Evolutionary conservation across 1,284 basidiomycete species (phyloP).

Genomic region (Leccinum laetum): DNA sequence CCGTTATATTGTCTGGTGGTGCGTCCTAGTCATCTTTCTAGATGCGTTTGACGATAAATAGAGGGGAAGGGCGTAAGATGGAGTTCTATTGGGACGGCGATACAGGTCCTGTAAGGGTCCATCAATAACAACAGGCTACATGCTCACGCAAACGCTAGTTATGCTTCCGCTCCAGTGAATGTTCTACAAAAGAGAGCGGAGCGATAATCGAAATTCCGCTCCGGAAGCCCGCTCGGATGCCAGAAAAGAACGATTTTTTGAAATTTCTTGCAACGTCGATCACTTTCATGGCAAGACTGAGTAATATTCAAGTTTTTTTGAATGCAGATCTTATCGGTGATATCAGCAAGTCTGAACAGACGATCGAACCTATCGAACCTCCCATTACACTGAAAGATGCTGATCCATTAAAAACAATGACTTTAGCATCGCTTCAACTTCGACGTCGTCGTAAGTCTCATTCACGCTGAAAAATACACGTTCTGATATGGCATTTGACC

Average conservation of each 20-base stretch:
- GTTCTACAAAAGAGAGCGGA: slow-evolving; percentile 53
- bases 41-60: not conserved
- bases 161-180: slow-evolving; percentile 58
- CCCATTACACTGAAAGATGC: slow-evolving; percentile 40
- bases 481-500: not conserved
- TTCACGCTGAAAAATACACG: not conserved
- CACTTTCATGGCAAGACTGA: slow-evolving; percentile 87
- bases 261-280: slow-evolving; percentile 90
- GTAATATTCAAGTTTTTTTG: slow-evolving; percentile 75
- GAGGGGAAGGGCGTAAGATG: not conserved
- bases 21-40: not conserved
- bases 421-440: not conserved
- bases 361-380: slow-evolving; percentile 46
- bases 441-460: slow-evolving; percentile 2
- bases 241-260: slow-evolving; percentile 71
- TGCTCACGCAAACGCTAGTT: slow-evolving; percentile 1
- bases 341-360: slow-evolving; percentile 60
- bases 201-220: slow-evolving; percentile 89
- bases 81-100: not conserved
- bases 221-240: slow-evolving; percentile 79
- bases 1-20: not conserved
- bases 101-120: not conserved
- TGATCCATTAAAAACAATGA: slow-evolving; percentile 60
- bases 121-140: not conserved
- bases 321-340: slow-evolving; percentile 50